Evolutionary conservation across 2,329 filamentous ascomycete genomes (phyloP).

Genomic region (Ceratocystis harringtonii): DNA sequence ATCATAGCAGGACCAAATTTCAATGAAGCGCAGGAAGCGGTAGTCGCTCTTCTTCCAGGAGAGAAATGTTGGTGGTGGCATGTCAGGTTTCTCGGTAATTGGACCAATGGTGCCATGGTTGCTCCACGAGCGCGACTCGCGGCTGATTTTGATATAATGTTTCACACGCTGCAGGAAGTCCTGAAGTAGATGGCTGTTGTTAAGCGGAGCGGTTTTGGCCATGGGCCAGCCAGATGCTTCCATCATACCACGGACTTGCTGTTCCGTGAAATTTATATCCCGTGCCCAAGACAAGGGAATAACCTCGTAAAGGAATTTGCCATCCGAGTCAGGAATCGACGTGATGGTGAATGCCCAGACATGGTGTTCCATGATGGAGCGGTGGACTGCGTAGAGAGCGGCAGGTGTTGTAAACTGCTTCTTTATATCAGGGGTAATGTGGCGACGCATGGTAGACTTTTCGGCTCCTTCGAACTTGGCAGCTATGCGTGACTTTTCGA

Average conservation of each 20-base stretch:
- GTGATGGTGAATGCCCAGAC: slow-evolving; percentile 41
- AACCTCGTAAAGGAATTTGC: slow-evolving; percentile 46
- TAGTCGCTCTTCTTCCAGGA: slow-evolving; percentile 36
- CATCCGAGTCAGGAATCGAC: slow-evolving; percentile 24
- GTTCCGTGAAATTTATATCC: slow-evolving; percentile 23
- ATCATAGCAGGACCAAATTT: slow-evolving; percentile 48
- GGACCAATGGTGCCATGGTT: slow-evolving; percentile 33
- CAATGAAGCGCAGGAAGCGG: slow-evolving; percentile 51
- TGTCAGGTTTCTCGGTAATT: background rate
- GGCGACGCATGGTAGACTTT: background rate
- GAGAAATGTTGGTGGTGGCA: background rate
- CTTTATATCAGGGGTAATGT: background rate
- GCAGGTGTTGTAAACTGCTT: slow-evolving; percentile 25
- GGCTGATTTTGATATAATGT: slow-evolving; percentile 35
- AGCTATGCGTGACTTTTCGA: background rate
- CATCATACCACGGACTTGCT: slow-evolving; percentile 22
- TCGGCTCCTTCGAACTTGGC: background rate
- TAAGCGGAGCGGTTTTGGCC: slow-evolving; percentile 18
- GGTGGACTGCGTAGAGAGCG: slow-evolving; percentile 55
- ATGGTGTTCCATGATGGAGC: slow-evolving; percentile 44
- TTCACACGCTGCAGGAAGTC: slow-evolving; percentile 37
- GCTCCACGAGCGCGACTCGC: slow-evolving; percentile 35
- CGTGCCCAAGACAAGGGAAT: slow-evolving; percentile 23
- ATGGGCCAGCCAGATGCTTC: slow-evolving; percentile 14
- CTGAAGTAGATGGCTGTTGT: slow-evolving; percentile 22